Evolutionary conservation across 2,329 filamentous ascomycete species (phyloP), one percentile per base, ranked within the genome.

Genomic region (Sporothrix inflata): DNA sequence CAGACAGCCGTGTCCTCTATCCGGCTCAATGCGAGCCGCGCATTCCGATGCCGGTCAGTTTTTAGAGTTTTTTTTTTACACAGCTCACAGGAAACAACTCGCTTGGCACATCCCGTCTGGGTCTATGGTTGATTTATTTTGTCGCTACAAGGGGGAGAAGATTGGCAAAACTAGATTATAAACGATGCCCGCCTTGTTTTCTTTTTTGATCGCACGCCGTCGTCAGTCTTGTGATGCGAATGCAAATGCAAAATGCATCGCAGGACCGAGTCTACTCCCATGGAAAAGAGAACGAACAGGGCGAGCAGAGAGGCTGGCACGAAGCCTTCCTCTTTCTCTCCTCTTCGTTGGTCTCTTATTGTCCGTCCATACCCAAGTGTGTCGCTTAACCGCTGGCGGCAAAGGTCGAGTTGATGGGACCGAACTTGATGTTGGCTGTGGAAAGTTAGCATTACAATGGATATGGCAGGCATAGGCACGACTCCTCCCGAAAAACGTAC

Each of bases 361-460:
- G 16, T 68, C 67, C 49, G 51, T 55, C 60, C 38, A 27, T 65
- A 19, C 60, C 60, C 60, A 65, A 65, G 60, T 8, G 21, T 7
- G 60, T 45, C 38, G 38, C 38, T 65, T 65, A 45, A 69, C 14
- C n/a, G 45, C 55, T 53, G 60, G 74, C 69, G 53, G 74, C 73
- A 66, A 78, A 79, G 67, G 78, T 79, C 72, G 78, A 78, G 73
- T 76, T 76, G 76, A 79, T 77, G 71, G 78, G 76, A 11, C 78
- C 78, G 69, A 79, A 78, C 76, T 78, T 78, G 77, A 79, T 78
- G 76, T 79, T 79, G 73, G 78, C 76, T 78, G 57, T 60, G 16
- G 14, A 49, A 53, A 14, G 57, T 69, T 65, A 70, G 61, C 19
- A n/a, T 49, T 27, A 30, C n/a, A 53, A 9, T 3, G 42, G 42